phyloP scores from a whole-genome alignment of 176 grass and related monocot genomes.

The Oryza brachyantha region DNA sequence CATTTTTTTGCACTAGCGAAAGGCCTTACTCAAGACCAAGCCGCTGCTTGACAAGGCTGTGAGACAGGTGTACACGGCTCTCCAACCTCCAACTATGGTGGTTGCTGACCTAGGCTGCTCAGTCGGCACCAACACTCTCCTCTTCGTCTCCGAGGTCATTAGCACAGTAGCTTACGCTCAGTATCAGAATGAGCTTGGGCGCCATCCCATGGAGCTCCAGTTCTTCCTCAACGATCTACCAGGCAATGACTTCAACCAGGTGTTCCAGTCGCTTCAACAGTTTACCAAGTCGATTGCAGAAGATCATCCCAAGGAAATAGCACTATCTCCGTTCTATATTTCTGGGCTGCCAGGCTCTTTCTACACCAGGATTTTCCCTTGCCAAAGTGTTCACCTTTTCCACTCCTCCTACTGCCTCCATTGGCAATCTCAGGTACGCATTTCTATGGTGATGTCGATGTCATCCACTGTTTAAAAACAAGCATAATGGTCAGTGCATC shows the following conservation, averaged over 20 bases:
- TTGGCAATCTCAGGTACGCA: conserved; percentile 44
- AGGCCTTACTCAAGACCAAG: conserved; percentile 26
- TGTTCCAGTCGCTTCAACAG: conserved; percentile 14
- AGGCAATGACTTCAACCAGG: conserved; percentile 42
- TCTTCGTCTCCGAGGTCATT: conserved; percentile 26
- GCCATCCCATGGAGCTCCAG: conserved; percentile 21
- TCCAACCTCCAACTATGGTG: conserved; percentile 24
- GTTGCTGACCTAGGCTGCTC: conserved; percentile 44
- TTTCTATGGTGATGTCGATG: not conserved
- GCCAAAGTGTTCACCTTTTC: conserved; percentile 44
- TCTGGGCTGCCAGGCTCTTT: conserved; percentile 36
- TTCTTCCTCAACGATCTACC: conserved; percentile 62
- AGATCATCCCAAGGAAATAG: not conserved
- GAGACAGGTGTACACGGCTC: not conserved
- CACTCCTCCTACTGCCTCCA: conserved; percentile 39
- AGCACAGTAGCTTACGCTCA: not conserved
- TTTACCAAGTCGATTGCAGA: not conserved
- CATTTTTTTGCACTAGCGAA: conserved; percentile 22
- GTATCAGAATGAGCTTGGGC: not conserved
- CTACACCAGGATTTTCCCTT: conserved; percentile 43
- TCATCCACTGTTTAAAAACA: not conserved
- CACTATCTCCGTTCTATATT: conserved; percentile 12
- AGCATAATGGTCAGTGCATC: too few relatives aligned
- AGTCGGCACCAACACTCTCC: conserved; percentile 14
- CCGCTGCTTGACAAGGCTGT: conserved; percentile 1